These are phyloP conservation scores for Teratosphaeria gauchensis DNA, from an alignment of 2,329 filamentous ascomycete genomes.

Conservation along the genomic window DNA sequence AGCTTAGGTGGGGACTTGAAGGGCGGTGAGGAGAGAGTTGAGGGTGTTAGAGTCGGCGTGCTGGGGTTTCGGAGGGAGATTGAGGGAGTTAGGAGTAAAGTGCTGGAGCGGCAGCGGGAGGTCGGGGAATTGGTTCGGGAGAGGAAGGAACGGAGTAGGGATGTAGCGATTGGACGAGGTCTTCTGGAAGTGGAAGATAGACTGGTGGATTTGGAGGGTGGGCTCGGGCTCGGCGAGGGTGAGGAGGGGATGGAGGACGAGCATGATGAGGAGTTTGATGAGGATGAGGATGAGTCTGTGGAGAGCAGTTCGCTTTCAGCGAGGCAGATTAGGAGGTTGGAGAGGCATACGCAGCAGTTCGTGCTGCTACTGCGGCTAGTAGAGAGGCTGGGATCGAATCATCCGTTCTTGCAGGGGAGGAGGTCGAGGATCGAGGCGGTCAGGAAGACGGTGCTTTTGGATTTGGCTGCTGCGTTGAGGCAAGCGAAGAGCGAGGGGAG, in stretches of 20 bases:
- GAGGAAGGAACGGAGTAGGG: constrained; percentile 51
- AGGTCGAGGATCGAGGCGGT: constrained; percentile 47
- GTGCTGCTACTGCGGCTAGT: constrained; percentile 45
- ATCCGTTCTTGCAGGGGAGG: constrained; percentile 55
- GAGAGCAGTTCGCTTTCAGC: constrained; percentile 8
- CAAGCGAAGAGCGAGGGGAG: constrained; percentile 37
- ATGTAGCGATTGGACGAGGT: constrained; percentile 52
- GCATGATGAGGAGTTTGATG: constrained; percentile 24
- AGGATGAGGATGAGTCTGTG: constrained; percentile 27
- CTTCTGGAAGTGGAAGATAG: constrained; percentile 60
- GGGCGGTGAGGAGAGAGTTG: constrained; percentile 83
- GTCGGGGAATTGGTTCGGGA: constrained; percentile 55
- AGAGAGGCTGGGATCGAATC: constrained; percentile 42
- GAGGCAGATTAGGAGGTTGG: constrained; percentile 33
- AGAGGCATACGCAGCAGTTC: constrained; percentile 49
- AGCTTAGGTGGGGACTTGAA: constrained; percentile 69
- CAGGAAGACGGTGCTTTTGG: constrained; percentile 53
- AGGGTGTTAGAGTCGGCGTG: constrained; percentile 78
- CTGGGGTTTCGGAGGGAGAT: constrained; percentile 78
- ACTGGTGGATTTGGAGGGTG: constrained; percentile 53
- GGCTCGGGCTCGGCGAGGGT: constrained; percentile 42
- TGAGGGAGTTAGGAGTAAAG: constrained; percentile 58
- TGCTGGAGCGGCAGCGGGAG: constrained; percentile 55
- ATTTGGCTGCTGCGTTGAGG: constrained; percentile 54
- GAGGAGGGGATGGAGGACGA: constrained; percentile 22